These are phyloP conservation scores for Neurospora africana DNA, from an alignment of 495 filamentous ascomycete species.

Conservation along the genomic window DNA sequence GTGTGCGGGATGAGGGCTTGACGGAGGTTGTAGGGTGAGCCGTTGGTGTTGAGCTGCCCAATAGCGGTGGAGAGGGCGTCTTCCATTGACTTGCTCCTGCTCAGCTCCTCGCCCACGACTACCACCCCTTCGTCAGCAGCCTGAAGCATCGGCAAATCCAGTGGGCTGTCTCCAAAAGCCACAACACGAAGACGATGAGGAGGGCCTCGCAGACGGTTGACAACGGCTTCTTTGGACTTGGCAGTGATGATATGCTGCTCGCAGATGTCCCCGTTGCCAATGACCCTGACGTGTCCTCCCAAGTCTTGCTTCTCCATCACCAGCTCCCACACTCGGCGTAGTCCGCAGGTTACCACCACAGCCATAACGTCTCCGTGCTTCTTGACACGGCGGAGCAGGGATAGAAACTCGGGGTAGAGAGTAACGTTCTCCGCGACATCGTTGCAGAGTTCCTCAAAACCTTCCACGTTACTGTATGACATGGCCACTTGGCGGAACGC, in stretches of 20 bases:
- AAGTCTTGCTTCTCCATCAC: constrained; percentile 41
- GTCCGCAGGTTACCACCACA: constrained; percentile 48
- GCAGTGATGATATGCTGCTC: constrained; percentile 45
- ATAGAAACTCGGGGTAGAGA: constrained; percentile 41
- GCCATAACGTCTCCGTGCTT: constrained; percentile 34
- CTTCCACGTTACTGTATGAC: constrained; percentile 42
- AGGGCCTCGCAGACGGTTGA: constrained; percentile 27
- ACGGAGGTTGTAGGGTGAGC: constrained; percentile 20
- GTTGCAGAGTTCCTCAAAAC: constrained; percentile 39
- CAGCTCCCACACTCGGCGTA: constrained; percentile 46
- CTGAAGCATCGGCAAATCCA: constrained; percentile 50
- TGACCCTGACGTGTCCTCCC: constrained; percentile 34
- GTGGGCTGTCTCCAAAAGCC: constrained; percentile 53
- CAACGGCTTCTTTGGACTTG: constrained; percentile 40
- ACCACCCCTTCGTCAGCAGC: constrained; percentile 47
- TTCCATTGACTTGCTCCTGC: constrained; percentile 50
- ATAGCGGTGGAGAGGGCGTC: constrained; percentile 34
- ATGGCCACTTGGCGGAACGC: constrained; percentile 49
- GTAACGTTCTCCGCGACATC: constrained; percentile 32
- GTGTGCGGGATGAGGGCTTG: constrained; percentile 40
- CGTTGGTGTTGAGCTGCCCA: constrained; percentile 6
- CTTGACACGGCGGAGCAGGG: constrained; percentile 29
- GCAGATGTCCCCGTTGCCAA: constrained; percentile 44
- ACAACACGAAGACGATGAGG: constrained; percentile 33
- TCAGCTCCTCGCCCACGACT: constrained; percentile 41